Evolutionary conservation across 2,329 filamentous ascomycete genomes (phyloP).

Genomic region (Paecilomyces formosus): DNA sequence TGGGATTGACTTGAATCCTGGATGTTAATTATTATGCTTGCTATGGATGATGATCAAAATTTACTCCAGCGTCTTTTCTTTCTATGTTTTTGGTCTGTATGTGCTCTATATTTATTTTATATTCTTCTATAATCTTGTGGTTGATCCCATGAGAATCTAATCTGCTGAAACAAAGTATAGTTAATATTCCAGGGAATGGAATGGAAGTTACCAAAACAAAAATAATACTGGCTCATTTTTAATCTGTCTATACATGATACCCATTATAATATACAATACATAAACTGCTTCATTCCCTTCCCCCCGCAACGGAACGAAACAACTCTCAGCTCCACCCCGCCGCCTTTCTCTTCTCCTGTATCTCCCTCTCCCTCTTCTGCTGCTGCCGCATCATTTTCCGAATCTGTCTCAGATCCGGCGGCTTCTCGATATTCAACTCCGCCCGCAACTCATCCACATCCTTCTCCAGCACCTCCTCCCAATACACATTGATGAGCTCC

Average conservation of each 20-base stretch:
- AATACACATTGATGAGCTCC: constrained; percentile 92
- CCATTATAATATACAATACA: background rate
- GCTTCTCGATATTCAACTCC: constrained; percentile 76
- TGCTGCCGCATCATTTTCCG: constrained; percentile 63
- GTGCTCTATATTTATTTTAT: background rate
- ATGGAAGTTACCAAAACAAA: background rate
- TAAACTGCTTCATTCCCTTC: background rate
- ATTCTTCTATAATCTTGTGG: background rate
- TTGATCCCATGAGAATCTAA: background rate
- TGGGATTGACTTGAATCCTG: background rate
- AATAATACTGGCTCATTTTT: background rate
- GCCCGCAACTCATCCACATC: constrained; percentile 68
- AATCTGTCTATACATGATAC: background rate
- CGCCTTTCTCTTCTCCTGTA: constrained; percentile 12
- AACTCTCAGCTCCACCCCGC: background rate
- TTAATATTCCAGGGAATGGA: background rate
- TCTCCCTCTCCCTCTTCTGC: constrained; percentile 57
- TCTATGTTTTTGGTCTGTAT: background rate
- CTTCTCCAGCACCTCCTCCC: constrained; percentile 87
- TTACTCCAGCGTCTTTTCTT: background rate
- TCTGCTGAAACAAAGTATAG: background rate
- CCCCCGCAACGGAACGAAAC: background rate
- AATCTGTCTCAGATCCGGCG: constrained; percentile 75
- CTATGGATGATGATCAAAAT: background rate
- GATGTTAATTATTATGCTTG: background rate